Conservation (phyloP, 768 basidiomycete species). For the Lactifluus hygrophoroides region DNA sequence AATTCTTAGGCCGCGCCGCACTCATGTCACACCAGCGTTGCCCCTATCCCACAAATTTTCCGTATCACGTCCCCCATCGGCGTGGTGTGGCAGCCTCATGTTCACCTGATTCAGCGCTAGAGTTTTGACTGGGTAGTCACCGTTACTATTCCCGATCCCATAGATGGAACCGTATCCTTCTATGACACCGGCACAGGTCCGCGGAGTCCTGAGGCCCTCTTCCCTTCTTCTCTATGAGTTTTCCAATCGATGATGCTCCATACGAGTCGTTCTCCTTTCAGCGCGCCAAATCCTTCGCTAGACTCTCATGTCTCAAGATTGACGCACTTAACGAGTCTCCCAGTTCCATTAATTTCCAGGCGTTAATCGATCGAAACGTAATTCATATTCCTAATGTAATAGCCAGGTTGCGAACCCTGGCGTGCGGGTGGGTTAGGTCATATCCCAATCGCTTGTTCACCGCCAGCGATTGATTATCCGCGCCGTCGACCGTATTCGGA, state of each 20-base stretch:
- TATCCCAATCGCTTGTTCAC: conserved; percentile 1
- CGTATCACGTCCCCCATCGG: conserved; percentile 15
- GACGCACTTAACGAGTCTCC: background rate
- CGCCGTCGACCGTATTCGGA: background rate
- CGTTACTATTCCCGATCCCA: background rate
- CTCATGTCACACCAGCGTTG: conserved; percentile 10
- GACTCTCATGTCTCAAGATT: background rate
- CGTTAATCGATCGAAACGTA: background rate
- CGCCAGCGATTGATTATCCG: conserved; percentile 1
- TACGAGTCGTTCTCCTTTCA: background rate
- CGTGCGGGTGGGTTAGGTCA: background rate
- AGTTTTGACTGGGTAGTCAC: background rate
- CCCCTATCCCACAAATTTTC: conserved; percentile 17
- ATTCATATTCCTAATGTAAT: background rate
- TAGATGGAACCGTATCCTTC: background rate
- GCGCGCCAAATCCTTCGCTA: background rate
- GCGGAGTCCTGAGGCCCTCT: background rate
- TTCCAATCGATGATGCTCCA: background rate
- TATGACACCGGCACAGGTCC: background rate
- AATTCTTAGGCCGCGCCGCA: conserved; percentile 4
- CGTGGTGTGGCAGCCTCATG: conserved; percentile 19
- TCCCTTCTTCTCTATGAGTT: background rate
- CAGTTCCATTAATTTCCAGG: background rate
- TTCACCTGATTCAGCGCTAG: conserved; percentile 12
- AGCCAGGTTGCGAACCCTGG: background rate